Evolutionary conservation across 2,329 filamentous ascomycete species (phyloP).

Genomic region (Xylaria sp.): DNA sequence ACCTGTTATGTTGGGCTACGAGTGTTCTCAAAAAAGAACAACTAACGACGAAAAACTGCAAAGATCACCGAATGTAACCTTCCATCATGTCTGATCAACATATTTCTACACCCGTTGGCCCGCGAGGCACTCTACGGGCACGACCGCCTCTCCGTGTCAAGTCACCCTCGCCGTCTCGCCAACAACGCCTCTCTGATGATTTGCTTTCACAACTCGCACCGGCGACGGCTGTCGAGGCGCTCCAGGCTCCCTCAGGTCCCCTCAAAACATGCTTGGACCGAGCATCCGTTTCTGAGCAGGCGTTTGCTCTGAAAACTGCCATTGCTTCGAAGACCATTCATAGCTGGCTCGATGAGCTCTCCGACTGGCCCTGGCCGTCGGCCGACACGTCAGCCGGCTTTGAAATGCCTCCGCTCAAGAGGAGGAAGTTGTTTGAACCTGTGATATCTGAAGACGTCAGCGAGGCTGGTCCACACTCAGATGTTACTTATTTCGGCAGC

Average conservation of each 20-base stretch:
- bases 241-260: conserved; percentile 63
- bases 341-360: conserved; percentile 79
- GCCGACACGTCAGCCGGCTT: conserved; percentile 64
- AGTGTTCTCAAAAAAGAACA: conserved; percentile 34
- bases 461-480: conserved; percentile 47
- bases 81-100: conserved; percentile 49
- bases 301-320: conserved; percentile 76
- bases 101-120: conserved; percentile 50
- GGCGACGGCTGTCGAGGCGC: conserved; percentile 67
- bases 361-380: conserved; percentile 66
- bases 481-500: conserved; percentile 72
- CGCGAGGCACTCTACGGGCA: conserved; percentile 53
- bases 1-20: conserved; percentile 38
- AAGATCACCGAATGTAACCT: conserved; percentile 41
- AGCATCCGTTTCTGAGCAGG: conserved; percentile 72
- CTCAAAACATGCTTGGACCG: conserved; percentile 69
- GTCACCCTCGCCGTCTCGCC: conserved; percentile 59
- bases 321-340: conserved; percentile 76
- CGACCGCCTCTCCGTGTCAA: conserved; percentile 55
- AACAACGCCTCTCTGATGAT: conserved; percentile 61
- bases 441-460: conserved; percentile 38
- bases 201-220: conserved; percentile 71
- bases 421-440: conserved; percentile 51
- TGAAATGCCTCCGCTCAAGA: conserved; percentile 57
- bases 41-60: conserved; percentile 32